Base-by-base conservation (phyloP, 2,329 filamentous ascomycete species). In the Fusarium sp. region DNA sequence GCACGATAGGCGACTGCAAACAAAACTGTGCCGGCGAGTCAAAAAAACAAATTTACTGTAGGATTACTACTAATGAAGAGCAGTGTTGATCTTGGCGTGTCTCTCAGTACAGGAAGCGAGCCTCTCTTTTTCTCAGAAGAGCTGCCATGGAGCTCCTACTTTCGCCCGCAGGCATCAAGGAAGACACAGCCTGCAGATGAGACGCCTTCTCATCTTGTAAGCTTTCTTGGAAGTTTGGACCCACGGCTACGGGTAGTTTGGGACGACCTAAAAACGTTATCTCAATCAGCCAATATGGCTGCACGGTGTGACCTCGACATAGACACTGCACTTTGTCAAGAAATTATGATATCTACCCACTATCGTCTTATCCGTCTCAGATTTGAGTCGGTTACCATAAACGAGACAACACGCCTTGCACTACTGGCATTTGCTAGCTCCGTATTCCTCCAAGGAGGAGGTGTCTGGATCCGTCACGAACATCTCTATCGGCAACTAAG, bases 141-240 rank as follows among this genome's bases (percentile, higher is more conserved):
- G 2, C 9, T 58, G 1, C 17, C 33, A 7, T 58, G 54, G 33
- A 27, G 6, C 4, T 12, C 33, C 3, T 38, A 58, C 15, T 33
- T 58, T 2, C 8, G 20, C 6, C 6, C 32, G 1, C 20, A 11
- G 6, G 1, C 14, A 11, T 8, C 9, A 12, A 27, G 11, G 45
- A 50, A 52, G 15, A 0, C 15, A 35, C 27, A 37, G 6, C 37
- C 52, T 4, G 2, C 0, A 14, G 20, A 38, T 4, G 15, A 17
- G 6, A 3, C 0, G 12, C n/a, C 14, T 7, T 17, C 20, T 1
- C 12, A 9, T 10, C 20, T 58, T 17, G 2, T 3, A 1, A 14
- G 3, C 1, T 37, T 58, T 6, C 33, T 27, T 2, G 5, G 0
- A 3, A 2, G 32, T 17, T 35, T 58, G 12, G 54, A 58, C 10